Evolutionary conservation across 2,329 filamentous ascomycete genomes (phyloP).

Genomic region (Pezicula neosporulosa): DNA sequence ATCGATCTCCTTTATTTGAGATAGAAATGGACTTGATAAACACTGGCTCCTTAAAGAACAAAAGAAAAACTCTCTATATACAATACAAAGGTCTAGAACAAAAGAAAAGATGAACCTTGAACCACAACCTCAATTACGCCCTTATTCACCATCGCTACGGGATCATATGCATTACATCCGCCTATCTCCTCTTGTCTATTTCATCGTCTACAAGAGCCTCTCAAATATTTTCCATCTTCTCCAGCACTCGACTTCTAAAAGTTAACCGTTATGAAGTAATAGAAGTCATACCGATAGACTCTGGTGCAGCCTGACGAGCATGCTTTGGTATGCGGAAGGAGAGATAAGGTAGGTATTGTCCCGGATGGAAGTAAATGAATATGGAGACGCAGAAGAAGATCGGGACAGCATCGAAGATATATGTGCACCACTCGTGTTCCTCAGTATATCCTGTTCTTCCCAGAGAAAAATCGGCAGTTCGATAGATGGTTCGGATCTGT

Average conservation of each 20-base stretch:
- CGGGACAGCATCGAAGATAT: conserved; percentile 19
- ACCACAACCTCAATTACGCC: too few relatives aligned
- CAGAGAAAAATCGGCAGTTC: conserved; percentile 20
- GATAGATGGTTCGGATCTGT: conserved; percentile 21
- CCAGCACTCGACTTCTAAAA: background rate
- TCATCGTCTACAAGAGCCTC: too few relatives aligned
- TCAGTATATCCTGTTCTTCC: conserved; percentile 17
- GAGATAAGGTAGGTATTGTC: conserved; percentile 29
- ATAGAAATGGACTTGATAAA: too few relatives aligned
- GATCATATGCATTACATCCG: too few relatives aligned
- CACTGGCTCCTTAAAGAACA: too few relatives aligned
- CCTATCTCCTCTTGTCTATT: too few relatives aligned
- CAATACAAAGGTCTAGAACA: too few relatives aligned
- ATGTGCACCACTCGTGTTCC: conserved; percentile 20
- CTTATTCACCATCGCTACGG: too few relatives aligned
- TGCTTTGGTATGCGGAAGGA: conserved; percentile 30
- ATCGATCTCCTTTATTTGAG: too few relatives aligned
- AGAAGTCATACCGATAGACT: background rate
- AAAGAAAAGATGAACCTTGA: too few relatives aligned
- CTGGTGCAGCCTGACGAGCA: conserved; percentile 12
- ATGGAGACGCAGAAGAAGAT: conserved; percentile 17
- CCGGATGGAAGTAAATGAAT: conserved; percentile 31
- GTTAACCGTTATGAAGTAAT: background rate
- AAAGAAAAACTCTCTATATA: too few relatives aligned
- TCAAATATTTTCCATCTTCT: too few relatives aligned